A percentile compares a stretch with the other conserved stretches of the same genome.
These are phyloP conservation scores for Suillus bovinus DNA, from an alignment of 768 basidiomycete genomes.

Conservation along the genomic window DNA sequence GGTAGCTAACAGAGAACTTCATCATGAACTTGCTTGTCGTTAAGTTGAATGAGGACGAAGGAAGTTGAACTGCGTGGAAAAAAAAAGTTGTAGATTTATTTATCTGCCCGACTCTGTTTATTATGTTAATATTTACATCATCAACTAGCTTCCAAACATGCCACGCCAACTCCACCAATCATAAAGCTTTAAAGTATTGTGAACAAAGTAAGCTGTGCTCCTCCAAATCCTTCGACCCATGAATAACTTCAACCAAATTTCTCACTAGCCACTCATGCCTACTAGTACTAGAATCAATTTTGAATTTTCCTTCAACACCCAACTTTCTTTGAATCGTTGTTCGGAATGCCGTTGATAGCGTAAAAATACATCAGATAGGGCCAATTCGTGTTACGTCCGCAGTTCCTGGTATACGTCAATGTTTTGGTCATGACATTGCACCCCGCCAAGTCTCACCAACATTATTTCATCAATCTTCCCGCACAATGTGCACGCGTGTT, in stretches of 20 bases:
- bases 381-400: not conserved
- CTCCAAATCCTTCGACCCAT: not conserved
- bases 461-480: conserved; percentile 17
- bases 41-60: conserved; percentile 19
- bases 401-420: conserved; percentile 5
- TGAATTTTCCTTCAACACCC: not conserved
- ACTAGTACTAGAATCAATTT: not conserved
- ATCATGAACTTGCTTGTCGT: conserved; percentile 35
- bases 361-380: conserved; percentile 14
- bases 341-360: not conserved
- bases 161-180: conserved; percentile 5
- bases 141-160: conserved; percentile 8
- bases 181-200: too few species aligned
- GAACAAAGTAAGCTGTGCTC: conserved; percentile 3
- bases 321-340: not conserved
- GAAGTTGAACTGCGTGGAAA: conserved; percentile 29
- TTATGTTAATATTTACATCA: conserved; percentile 4
- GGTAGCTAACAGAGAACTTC: conserved; percentile 42
- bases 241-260: not conserved
- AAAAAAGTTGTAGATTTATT: conserved; percentile 22
- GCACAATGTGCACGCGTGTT: conserved; percentile 36
- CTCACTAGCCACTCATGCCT: not conserved
- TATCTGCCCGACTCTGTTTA: conserved; percentile 32
- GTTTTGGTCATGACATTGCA: not conserved
- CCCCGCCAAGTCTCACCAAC: not conserved